Conservation (phyloP, 768 basidiomycete genomes). For the Collybia nuda region DNA sequence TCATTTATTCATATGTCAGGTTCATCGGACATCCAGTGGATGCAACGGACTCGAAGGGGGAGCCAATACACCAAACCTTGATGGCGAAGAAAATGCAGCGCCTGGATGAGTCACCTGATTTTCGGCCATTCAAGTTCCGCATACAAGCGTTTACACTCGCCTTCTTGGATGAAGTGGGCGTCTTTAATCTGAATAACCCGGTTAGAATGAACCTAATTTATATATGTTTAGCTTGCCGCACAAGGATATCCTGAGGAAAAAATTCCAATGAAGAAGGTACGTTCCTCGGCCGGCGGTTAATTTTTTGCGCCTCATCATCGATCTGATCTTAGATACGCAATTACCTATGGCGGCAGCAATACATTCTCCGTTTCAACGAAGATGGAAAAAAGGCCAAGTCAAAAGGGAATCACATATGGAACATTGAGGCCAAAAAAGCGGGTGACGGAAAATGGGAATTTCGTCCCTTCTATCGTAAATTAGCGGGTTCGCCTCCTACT, state of each 20-base stretch:
- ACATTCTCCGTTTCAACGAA: conserved; percentile 96
- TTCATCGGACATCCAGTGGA: conserved; percentile 60
- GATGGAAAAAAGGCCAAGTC: conserved; percentile 99
- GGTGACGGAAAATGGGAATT: conserved; percentile 82
- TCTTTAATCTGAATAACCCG: neutral
- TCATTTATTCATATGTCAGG: conserved; percentile 15
- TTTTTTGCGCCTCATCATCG: conserved; percentile 10
- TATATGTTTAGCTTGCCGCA: conserved; percentile 60
- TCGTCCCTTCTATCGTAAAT: conserved; percentile 83
- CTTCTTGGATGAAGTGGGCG: conserved; percentile 84
- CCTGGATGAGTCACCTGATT: conserved; percentile 93
- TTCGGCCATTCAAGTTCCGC: conserved; percentile 98
- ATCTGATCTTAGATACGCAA: conserved; percentile 66
- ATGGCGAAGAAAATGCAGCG: conserved; percentile 99
- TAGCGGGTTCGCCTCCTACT: conserved; percentile 79
- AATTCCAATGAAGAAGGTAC: conserved; percentile 94
- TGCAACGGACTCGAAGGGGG: conserved; percentile 90
- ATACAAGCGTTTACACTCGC: conserved; percentile 97
- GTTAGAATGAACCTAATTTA: neutral
- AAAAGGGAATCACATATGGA: conserved; percentile 99
- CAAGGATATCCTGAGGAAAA: conserved; percentile 92
- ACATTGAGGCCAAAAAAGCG: conserved; percentile 89
- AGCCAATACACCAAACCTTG: conserved; percentile 94
- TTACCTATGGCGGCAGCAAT: conserved; percentile 93
- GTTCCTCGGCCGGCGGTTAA: conserved; percentile 12